Base-by-base conservation (phyloP, 441 rosid genomes). In the Isatis lusitanica region DNA sequence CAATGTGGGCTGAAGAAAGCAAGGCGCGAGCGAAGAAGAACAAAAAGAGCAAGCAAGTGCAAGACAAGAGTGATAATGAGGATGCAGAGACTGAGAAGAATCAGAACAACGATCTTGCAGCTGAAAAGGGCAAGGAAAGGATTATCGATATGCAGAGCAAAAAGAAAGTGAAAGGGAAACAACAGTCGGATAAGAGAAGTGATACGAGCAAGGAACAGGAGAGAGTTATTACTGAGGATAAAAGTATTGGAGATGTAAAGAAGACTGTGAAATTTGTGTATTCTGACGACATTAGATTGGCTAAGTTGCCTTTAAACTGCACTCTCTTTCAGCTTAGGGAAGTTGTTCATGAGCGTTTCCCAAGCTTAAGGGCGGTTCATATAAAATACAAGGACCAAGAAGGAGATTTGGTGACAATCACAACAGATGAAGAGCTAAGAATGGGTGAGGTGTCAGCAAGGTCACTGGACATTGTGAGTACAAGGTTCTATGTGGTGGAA, bases 391-490 rank as follows among this genome's bases (percentile, higher is more conserved):
- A 76, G 72, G 94, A 89, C 74, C 85, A 81, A 38, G 94, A 89
- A 82, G 90, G 92, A 74, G 94, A 89, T 77, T 78, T 89, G 52
- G 81, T 87, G 79, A 89, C 94, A 60, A 78, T 89, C 60, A 87
- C 92, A 16, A 79, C 85, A 28, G 83, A 85, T 69, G 90, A 87
- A 79, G 92, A 89, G 69, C 80, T 89, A 57, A 83, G 85, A 70
- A 84, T 82, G 85, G 82, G 88, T 71, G 94, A 87, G 76, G 78
- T 79, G 50, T 73, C 79, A 28, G 68, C 73, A 74, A 87, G 78
- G 65, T 68, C 85, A 61, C 77, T 33, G 57, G 83, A 79, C 61
- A 74, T 84, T 58, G 15, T 75, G 73, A 84, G 84, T 63, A 31
- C 79, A 73, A 85, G 84, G 74, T 80, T 83, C 40, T 81, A 81